Evolutionary conservation across 495 filamentous ascomycete species (phyloP), one percentile per base, ranked within the genome.

Genomic region (Sphaerosporella brunnea): DNA sequence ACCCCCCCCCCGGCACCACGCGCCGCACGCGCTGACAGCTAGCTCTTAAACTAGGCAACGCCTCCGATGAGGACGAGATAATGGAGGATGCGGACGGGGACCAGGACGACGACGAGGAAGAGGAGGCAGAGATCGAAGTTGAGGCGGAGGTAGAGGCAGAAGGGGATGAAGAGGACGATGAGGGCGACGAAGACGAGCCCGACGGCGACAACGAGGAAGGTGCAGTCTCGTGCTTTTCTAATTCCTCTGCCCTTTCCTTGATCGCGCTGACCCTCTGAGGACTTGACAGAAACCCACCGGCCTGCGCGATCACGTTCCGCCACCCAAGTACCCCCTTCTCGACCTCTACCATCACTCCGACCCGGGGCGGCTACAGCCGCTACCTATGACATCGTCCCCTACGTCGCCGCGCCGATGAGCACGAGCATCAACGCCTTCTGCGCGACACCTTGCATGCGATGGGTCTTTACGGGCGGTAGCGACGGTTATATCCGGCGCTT

Each of bases 401-500:
- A 93, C 19, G 94, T 94, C 62, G 90, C 90, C 11, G 90, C 90
- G 2, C 90, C 90, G 2, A 86, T 93, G 62, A 80, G 82, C 49
- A 99, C 90, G 10, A 95, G 86, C 26, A 83, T 99, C 67, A 99
- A 99, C 58, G 78, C 84, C 2, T 71, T 96, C 36, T 78, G 85
- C 20, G 74, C 90, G 26, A 99, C 90, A 1, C 85, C 86, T 13
- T 92, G 96, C 64, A 83, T 95, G 72, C 74, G 85, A 51, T 99
- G 84, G 75, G 84, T 93, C 54, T 86, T 96, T 62, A 93, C 77
- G 23, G 90, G 88, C 25, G 90, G 90, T 0, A 78, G 80, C 4
- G 90, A 99, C 67, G 85, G 90, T 39, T 96, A 92, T 59, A 82
- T 95, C 47, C 74, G 90, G 28, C 93, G 92, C 55, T 96, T 84